Percentiles rank a stretch among this genome's conserved stretches.
These are phyloP conservation scores for Candida takata DNA, from an alignment of 805 yeast genomes.

Conservation along the genomic window DNA sequence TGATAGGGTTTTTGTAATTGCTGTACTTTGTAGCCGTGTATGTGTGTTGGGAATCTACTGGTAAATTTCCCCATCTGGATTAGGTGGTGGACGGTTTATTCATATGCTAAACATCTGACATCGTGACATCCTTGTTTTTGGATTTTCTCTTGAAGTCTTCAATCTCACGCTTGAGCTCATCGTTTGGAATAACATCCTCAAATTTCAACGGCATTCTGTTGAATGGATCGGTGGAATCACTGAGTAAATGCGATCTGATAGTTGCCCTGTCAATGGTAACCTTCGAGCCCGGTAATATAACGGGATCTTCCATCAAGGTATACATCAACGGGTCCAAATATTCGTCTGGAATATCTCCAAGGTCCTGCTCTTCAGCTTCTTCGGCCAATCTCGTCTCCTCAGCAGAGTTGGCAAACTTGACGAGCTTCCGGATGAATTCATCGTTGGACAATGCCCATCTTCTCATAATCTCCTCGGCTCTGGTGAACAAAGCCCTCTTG, in stretches of 20 bases:
- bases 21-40: no score
- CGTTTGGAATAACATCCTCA: conserved; percentile 81
- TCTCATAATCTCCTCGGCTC: conserved; percentile 63
- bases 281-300: conserved; percentile 81
- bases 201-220: conserved; percentile 85
- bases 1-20: conserved; percentile 19
- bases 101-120: conserved; percentile 11
- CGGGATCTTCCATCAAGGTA: conserved; percentile 94
- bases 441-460: conserved; percentile 43
- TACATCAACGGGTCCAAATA: conserved; percentile 95
- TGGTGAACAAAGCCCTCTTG: conserved; percentile 52
- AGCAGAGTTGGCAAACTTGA: conserved; percentile 57
- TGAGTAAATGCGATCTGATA: conserved; percentile 84
- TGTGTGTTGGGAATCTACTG: no score
- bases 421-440: conserved; percentile 40
- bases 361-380: conserved; percentile 77
- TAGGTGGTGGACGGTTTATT: no score
- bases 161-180: conserved; percentile 58
- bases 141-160: conserved; percentile 32
- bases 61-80: no score
- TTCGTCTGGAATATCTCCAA: conserved; percentile 95
- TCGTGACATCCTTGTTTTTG: conserved; percentile 4
- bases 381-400: conserved; percentile 51
- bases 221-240: conserved; percentile 96
- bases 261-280: conserved; percentile 85